phyloP scores from a whole-genome alignment of 176 grass and related monocot genomes.

The Aegilops umbellulata region DNA sequence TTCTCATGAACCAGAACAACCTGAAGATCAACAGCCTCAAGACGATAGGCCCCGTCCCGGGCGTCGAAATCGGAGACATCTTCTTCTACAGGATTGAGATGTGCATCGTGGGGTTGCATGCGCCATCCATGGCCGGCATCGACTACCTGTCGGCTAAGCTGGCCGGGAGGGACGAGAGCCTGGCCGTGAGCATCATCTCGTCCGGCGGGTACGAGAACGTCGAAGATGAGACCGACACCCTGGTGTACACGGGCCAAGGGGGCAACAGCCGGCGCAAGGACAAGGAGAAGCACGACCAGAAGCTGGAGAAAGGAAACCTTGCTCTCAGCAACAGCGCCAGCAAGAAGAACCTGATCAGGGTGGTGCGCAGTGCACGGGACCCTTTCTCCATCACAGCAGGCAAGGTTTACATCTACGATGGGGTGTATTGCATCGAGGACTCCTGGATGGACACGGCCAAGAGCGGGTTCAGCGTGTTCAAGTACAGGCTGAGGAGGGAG shows the following conservation, averaged over 20 bases:
- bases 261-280: slow-evolving; percentile 46
- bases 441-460: slow-evolving; percentile 46
- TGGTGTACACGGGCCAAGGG: slow-evolving; percentile 71
- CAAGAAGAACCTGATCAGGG: slow-evolving; percentile 54
- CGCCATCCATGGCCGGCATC: slow-evolving; percentile 53
- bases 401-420: slow-evolving; percentile 84
- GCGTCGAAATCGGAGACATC: slow-evolving; percentile 59
- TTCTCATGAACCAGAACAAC: slow-evolving; percentile 49
- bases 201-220: slow-evolving; percentile 64
- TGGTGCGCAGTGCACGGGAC: slow-evolving; percentile 55
- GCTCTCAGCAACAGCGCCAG: slow-evolving; percentile 61
- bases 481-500: slow-evolving; percentile 60
- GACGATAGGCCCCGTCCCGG: slow-evolving; percentile 46
- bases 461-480: slow-evolving; percentile 55
- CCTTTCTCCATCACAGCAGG: background rate
- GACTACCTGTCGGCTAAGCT: slow-evolving; percentile 48
- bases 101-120: slow-evolving; percentile 54
- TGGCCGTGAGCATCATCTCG: slow-evolving; percentile 50
- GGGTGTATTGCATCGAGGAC: slow-evolving; percentile 60
- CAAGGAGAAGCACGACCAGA: slow-evolving; percentile 70
- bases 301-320: slow-evolving; percentile 74
- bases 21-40: slow-evolving; percentile 45
- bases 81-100: slow-evolving; percentile 73
- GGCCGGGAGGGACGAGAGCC: slow-evolving; percentile 27
- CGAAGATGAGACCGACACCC: slow-evolving; percentile 44